Evolutionary conservation across 768 basidiomycete genomes (phyloP).

Genomic region (Russula olivacea): DNA sequence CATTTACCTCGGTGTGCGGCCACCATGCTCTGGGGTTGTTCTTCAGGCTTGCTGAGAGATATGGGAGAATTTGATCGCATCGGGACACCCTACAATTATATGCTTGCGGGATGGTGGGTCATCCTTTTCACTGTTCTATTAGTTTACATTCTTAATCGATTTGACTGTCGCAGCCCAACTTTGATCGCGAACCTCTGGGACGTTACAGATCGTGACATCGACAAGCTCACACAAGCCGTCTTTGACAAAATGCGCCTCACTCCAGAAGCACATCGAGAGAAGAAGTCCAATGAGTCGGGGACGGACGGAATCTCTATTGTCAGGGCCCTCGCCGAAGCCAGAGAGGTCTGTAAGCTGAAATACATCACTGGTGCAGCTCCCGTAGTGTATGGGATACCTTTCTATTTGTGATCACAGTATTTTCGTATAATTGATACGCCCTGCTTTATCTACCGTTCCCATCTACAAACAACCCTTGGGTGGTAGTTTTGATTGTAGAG

Average conservation of each 20-base stretch:
- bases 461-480: too few species aligned
- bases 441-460: not conserved
- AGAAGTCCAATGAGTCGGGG: conserved; percentile 21
- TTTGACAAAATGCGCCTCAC: conserved; percentile 64
- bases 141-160: not conserved
- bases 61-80: conserved; percentile 92
- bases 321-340: conserved; percentile 69
- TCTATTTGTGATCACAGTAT: conserved; percentile 51
- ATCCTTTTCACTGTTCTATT: not conserved
- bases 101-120: conserved; percentile 94
- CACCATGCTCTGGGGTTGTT: conserved; percentile 98
- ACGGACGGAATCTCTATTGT: conserved; percentile 47
- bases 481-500: too few species aligned
- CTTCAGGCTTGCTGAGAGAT: conserved; percentile 79
- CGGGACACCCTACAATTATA: conserved; percentile 92
- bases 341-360: conserved; percentile 80
- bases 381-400: conserved; percentile 93
- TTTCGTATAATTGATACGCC: not conserved
- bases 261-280: conserved; percentile 28
- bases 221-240: conserved; percentile 82
- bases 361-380: conserved; percentile 95
- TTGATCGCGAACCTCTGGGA: conserved; percentile 97
- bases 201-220: conserved; percentile 95
- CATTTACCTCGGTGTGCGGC: conserved; percentile 81
- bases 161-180: conserved; percentile 50